phyloP scores from a whole-genome alignment of 2,329 filamentous ascomycete genomes.

The Erysiphe pulchra region DNA sequence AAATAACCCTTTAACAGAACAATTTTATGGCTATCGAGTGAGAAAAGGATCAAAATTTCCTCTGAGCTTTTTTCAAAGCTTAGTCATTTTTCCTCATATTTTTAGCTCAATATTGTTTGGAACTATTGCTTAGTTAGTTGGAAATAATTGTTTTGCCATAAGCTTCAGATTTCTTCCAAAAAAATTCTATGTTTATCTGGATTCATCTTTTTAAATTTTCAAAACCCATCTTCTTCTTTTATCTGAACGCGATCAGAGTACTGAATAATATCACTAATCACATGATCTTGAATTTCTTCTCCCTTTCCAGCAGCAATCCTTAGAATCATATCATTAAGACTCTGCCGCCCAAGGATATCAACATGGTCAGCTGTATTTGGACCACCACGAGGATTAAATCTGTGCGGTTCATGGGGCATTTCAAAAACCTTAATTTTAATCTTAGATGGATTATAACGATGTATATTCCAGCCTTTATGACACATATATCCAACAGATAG shows the following conservation, averaged over 20 bases:
- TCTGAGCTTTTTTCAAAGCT: no score
- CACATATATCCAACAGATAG: constrained; percentile 92
- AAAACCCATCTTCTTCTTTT: constrained; percentile 11
- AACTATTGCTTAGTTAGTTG: no score
- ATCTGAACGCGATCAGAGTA: constrained; percentile 71
- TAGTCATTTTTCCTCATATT: no score
- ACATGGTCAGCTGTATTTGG: constrained; percentile 69
- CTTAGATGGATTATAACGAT: constrained; percentile 74
- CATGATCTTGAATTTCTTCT: constrained; percentile 47
- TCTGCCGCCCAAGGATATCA: constrained; percentile 74
- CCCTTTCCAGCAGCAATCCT: constrained; percentile 68
- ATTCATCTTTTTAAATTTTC: no score
- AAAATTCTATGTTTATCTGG: no score
- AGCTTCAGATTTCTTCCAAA: no score
- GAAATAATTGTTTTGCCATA: no score
- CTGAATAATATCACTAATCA: constrained; percentile 57
- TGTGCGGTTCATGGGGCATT: constrained; percentile 89
- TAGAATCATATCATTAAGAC: constrained; percentile 73
- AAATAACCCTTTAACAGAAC: no score
- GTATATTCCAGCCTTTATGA: constrained; percentile 77
- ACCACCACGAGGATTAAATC: constrained; percentile 59
- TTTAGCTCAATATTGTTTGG: no score
- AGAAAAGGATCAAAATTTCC: no score
- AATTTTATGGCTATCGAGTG: no score
- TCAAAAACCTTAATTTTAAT: constrained; percentile 66